Evolutionary conservation across 371 early-diverging fungal genomes (phyloP).

Genomic region (Apophysomyces sp.): DNA sequence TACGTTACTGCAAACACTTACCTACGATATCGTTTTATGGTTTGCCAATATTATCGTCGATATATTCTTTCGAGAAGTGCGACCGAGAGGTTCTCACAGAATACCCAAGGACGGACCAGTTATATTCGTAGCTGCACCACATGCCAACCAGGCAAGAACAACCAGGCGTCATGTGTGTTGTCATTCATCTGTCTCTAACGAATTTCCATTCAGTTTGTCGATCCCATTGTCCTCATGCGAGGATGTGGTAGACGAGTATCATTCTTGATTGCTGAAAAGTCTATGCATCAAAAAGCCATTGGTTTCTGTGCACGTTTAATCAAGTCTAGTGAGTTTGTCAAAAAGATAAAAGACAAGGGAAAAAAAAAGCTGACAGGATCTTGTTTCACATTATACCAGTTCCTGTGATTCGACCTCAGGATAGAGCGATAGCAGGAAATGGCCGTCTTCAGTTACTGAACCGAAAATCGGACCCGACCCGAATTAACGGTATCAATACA

Average conservation of each 20-base stretch:
- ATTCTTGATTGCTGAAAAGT: conserved; percentile 82
- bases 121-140: conserved; percentile 92
- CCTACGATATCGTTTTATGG: conserved; percentile 53
- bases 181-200: not conserved
- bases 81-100: conserved; percentile 78
- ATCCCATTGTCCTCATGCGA: conserved; percentile 80
- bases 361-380: not conserved
- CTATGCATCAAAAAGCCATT: conserved; percentile 80
- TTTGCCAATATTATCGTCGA: conserved; percentile 60
- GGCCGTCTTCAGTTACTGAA: conserved; percentile 70
- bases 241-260: conserved; percentile 76
- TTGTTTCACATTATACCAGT: conserved; percentile 45
- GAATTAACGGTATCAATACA: conserved; percentile 67
- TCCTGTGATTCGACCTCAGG: conserved; percentile 90
- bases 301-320: conserved; percentile 74
- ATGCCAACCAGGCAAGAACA: conserved; percentile 80
- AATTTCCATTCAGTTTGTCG: conserved; percentile 69
- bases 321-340: conserved; percentile 53
- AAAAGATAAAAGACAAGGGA: not conserved
- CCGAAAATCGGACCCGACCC: conserved; percentile 59
- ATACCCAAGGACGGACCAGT: conserved; percentile 86
- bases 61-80: conserved; percentile 87
- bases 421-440: conserved; percentile 67
- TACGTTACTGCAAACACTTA: not conserved
- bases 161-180: not conserved